Base-by-base conservation (phyloP, 2,329 filamentous ascomycete species). In the Sporothrix protearum region DNA sequence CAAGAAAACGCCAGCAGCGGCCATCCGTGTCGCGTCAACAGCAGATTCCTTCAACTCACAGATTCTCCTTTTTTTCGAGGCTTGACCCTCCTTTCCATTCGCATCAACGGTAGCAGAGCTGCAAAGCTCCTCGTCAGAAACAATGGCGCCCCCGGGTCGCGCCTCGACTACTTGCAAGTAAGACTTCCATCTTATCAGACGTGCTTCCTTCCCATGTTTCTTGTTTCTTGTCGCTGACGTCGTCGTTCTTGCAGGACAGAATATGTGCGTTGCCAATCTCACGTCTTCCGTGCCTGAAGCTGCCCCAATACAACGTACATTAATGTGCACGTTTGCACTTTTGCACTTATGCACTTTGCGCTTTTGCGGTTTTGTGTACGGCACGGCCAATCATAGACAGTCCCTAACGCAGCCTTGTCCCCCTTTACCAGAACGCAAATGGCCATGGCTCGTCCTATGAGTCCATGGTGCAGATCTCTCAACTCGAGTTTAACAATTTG, bases 401-500 rank as follows among this genome's bases (percentile, higher is more conserved):
- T 5, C 19, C 14, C 53, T 57, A 57, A 57, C 53, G 4, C 51
- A 55, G 51, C 51, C 25, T 55, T 57, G 28, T 25, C 49, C 8
- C n/a, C 25, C 12, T 57, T 28, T 9, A 33, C 4, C 53, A 57
- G 78, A 33, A 78, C 79, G 81, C 81, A 73, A 82, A 91, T 63
- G 85, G 83, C 71, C 85, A 7, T 9, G 47, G 22, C 4, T 10
- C 16, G n/a, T 30, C 42, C 0, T 42, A 53, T 16, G 55, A 55
- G 14, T n/a, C 59, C 3, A 61, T 66, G 7, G 33, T 73, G 12
- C 45, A 59, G 12, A 57, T 93, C 70, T 81, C 86, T 49, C 88
- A 84, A 76, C 78, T 80, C 67, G 89, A 93, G 77, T 88, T 93
- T 79, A 85, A 89, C 67, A 79, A 79, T 66, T 82, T 93, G 73